Base-by-base conservation (phyloP, 2,329 filamentous ascomycete species). In the Pseudocercospora cruenta region DNA sequence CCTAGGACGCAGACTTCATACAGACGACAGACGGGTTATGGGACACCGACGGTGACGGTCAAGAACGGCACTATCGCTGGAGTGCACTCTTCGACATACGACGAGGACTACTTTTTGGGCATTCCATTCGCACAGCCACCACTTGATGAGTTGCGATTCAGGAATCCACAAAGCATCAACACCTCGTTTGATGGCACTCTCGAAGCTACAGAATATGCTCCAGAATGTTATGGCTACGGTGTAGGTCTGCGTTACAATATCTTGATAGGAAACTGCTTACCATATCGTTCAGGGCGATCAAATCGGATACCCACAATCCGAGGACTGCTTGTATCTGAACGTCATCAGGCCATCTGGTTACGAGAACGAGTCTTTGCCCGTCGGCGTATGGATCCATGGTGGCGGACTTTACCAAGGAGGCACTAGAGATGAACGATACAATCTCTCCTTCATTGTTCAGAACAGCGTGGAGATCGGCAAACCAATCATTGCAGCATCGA, bases 291-390 rank as follows among this genome's bases (percentile, higher is more conserved):
- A 71, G 70, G 68, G 70, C 22, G 74, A 75, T 45, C 70, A 73
- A 68, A 67, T 74, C 39, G 72, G 72, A 67, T 68, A 82, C 74
- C 66, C 79, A 67, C 76, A 80, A 73, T 68, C 80, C 10, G 88
- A 90, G 71, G 85, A 89, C 71, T 90, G 88, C 67, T 80, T 90
- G 3, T 87, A 86, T 53, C 77, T 90, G 67, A 90, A 89, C 70
- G 81, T 90, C 7, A 79, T 90, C 26, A 82, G 87, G 3, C 86
- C 87, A 0, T 76, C 82, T 8, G 82, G 83, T 5, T 75, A 75
- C 36, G 78, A 82, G 4, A 74, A 79, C 8, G 67, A 75, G 33
- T 80, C 77, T 10, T 79, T 90, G 1, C 87, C 87, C 0, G 84
- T 89, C 6, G 73, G 81, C 10, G 80, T 88, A 1, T 91, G 88